These are phyloP conservation scores for Claviceps arundinis DNA, from an alignment of 2,329 filamentous ascomycete species.

Conservation along the genomic window DNA sequence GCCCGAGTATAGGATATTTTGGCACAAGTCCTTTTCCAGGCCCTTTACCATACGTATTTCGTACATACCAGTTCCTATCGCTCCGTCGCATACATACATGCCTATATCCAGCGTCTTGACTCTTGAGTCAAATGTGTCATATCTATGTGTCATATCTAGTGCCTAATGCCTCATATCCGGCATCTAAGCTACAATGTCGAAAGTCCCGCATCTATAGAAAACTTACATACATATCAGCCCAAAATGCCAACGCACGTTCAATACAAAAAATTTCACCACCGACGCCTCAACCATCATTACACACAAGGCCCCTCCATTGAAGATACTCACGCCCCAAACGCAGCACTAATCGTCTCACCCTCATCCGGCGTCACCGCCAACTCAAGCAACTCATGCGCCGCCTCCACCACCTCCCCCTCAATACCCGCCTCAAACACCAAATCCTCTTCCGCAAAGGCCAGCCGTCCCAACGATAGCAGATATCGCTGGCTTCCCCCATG, in stretches of 20 bases:
- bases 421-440: slow-evolving; percentile 65
- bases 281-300: neutral
- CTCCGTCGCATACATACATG: too few relatives aligned
- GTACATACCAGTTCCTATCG: too few relatives aligned
- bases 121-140: too few relatives aligned
- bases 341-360: slow-evolving; percentile 30
- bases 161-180: neutral
- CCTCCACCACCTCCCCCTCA: slow-evolving; percentile 63
- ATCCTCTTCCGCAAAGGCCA: slow-evolving; percentile 76
- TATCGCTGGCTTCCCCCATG: slow-evolving; percentile 71
- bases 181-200: neutral
- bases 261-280: neutral
- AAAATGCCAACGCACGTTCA: too few relatives aligned
- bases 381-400: slow-evolving; percentile 72
- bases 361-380: slow-evolving; percentile 66
- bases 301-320: neutral
- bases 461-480: slow-evolving; percentile 61
- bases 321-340: slow-evolving; percentile 22
- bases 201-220: too few relatives aligned
- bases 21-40: too few relatives aligned
- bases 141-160: neutral
- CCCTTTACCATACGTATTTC: too few relatives aligned
- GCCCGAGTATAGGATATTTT: too few relatives aligned
- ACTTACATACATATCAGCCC: too few relatives aligned
- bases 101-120: too few relatives aligned